A percentile compares a stretch with the other conserved stretches of the same genome.
Evolutionary conservation across 1,284 basidiomycete genomes (phyloP).

Genomic region (Malassezia globosa): DNA sequence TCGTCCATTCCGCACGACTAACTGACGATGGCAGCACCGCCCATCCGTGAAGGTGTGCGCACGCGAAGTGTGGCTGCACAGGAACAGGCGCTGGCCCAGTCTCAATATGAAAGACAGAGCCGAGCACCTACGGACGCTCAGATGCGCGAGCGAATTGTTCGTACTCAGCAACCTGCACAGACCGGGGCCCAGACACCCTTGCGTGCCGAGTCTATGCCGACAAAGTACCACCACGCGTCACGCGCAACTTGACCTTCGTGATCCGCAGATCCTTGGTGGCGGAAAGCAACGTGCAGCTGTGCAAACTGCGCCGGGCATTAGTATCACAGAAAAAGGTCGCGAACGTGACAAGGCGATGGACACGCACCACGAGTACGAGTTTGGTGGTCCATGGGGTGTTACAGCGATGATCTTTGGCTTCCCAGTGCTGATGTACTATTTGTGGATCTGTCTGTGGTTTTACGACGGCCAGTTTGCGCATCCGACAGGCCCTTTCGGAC

Average conservation of each 20-base stretch:
- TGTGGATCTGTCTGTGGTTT: slow-evolving; percentile 95
- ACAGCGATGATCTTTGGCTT: slow-evolving; percentile 88
- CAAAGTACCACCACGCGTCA: slow-evolving; percentile 34
- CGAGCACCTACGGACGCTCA: no score
- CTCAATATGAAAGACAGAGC: not conserved
- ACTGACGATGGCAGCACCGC: slow-evolving; percentile 8
- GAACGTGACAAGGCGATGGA: slow-evolving; percentile 44
- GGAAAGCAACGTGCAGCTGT: slow-evolving; percentile 34
- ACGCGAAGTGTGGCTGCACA: slow-evolving; percentile 2
- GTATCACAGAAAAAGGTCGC: slow-evolving; percentile 40
- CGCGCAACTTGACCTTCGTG: slow-evolving; percentile 34
- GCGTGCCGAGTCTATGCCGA: not conserved
- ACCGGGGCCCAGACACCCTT: not conserved
- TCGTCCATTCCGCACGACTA: not conserved
- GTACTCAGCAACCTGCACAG: not conserved
- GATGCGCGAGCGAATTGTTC: no score
- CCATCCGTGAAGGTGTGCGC: slow-evolving; percentile 9
- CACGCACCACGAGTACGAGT: slow-evolving; percentile 55
- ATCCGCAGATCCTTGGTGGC: slow-evolving; percentile 43
- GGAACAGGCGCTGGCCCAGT: not conserved
- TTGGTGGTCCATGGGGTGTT: slow-evolving; percentile 86
- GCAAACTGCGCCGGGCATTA: slow-evolving; percentile 41
- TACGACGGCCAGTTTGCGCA: slow-evolving; percentile 77
- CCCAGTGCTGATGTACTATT: slow-evolving; percentile 87
- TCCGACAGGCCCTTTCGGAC: slow-evolving; percentile 62